Base-by-base conservation (phyloP, 1,139 yeast genomes). In the Pichia sp. region DNA sequence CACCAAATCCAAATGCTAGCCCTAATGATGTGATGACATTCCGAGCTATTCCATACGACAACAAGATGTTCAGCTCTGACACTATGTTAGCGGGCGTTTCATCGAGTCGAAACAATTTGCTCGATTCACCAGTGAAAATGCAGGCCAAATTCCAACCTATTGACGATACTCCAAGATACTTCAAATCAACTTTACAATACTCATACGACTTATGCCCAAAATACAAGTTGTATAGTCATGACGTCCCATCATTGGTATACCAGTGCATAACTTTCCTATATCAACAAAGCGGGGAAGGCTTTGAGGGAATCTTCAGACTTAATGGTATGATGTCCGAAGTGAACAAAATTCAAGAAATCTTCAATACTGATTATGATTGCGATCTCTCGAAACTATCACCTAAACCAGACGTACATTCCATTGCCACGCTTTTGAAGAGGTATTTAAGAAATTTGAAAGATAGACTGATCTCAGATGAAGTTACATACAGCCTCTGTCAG, bases 251-350 rank as follows among this genome's bases (percentile, higher is more conserved):
- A 30, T 75, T 91, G 10, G 73, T 86, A 17, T 82, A 63, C 51
- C 65, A 95, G 41, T 86, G 96, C 52, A 57, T 91, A 30, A 85
- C 77, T 41, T 82, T 71, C 48, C 64, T 91, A 33, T 69, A 72
- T 37, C 69, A 66, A 32, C 72, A 79, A 17, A 77, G 83, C 10
- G 96, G 94, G 0, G 66, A 82, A 15, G 74, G 73, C 45, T 94
- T 86, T 56, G 96, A 88, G 54, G 98, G 98, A 4, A 74, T 91
- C 2, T 91, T 91, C 62, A 67, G 98, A 45, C 64, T 88, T 39
- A 85, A 93, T 58, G 98, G 98, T 3, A 83, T 95, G 23, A 84
- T 91, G 37, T 72, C 88, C 0, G 69, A 80, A 32, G 85, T 91
- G 19, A 72, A 84, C 40, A 72, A 69, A 27, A 67, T 91, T 32